phyloP scores from a whole-genome alignment of 495 filamentous ascomycete genomes.

The Xylaria telfairii region DNA sequence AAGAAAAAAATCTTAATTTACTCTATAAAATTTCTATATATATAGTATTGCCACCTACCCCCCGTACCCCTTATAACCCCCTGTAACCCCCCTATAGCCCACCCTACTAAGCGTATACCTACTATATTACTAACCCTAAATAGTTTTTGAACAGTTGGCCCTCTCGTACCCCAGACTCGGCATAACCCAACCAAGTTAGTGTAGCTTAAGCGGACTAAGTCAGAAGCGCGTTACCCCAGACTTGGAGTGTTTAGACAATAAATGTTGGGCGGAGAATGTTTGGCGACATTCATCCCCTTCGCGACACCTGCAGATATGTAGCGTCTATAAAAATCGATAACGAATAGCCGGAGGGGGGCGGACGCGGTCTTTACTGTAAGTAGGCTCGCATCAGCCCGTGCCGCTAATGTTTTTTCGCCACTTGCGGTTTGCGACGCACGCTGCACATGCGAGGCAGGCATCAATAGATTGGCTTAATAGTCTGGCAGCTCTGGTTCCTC shows the following conservation, averaged over 20 bases:
- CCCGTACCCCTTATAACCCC: no score
- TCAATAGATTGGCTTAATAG: neutral
- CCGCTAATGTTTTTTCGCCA: neutral
- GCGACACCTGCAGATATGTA: neutral
- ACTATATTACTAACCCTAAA: no score
- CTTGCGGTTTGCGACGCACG: neutral
- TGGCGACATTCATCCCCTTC: neutral
- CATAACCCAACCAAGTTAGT: neutral
- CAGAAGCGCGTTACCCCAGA: neutral
- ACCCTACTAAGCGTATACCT: no score
- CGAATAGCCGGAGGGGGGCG: neutral
- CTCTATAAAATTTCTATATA: no score
- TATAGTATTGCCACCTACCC: no score
- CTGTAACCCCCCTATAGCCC: no score
- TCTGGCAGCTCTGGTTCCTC: neutral
- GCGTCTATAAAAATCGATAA: neutral
- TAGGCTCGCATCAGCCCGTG: neutral
- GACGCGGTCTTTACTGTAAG: no score
- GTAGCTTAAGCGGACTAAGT: neutral
- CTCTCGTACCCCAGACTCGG: no score
- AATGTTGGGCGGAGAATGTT: neutral
- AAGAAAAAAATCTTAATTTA: no score
- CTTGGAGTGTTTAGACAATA: neutral
- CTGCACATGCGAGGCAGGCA: neutral
- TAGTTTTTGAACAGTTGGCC: no score